Percentiles rank a stretch among this genome's conserved stretches.
Conservation (phyloP, 257 asterid species). For the Fraxinus quadrangulata region DNA sequence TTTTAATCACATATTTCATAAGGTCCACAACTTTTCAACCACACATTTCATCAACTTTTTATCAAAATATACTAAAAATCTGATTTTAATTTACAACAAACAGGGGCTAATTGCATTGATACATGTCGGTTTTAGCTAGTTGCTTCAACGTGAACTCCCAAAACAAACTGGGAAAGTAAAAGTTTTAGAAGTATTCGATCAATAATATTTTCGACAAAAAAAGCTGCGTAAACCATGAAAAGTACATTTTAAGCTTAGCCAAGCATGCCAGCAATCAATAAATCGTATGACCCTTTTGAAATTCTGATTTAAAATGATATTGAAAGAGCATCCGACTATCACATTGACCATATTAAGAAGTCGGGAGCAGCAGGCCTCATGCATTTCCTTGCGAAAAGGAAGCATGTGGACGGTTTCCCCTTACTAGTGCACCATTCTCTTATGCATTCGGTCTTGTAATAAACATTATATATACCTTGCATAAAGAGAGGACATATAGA, state of each 20-base stretch:
- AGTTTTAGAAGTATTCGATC: neutral
- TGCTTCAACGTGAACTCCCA: conserved; percentile 45
- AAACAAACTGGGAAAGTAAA: conserved; percentile 61
- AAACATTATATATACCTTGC: conserved; percentile 77
- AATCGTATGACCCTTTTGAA: neutral
- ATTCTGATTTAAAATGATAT: neutral
- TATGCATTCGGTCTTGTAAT: conserved; percentile 84
- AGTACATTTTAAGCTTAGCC: neutral
- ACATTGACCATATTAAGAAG: conserved; percentile 75
- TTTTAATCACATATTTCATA: no score
- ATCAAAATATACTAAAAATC: no score
- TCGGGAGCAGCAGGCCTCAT: conserved; percentile 85
- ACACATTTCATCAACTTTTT: no score
- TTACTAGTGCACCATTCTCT: conserved; percentile 98
- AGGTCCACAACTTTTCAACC: no score
- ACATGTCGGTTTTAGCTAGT: conserved; percentile 26
- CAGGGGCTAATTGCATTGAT: neutral
- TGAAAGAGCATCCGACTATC: neutral
- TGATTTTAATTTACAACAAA: no score
- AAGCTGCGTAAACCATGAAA: neutral
- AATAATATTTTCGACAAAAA: neutral
- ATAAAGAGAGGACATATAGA: neutral
- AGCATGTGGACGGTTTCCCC: conserved; percentile 86
- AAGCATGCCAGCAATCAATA: neutral
- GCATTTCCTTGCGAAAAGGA: conserved; percentile 91